Evolutionary conservation across 805 yeast species (phyloP), one percentile per base, ranked within the genome.

Genomic region (Ogataea pilisensis): DNA sequence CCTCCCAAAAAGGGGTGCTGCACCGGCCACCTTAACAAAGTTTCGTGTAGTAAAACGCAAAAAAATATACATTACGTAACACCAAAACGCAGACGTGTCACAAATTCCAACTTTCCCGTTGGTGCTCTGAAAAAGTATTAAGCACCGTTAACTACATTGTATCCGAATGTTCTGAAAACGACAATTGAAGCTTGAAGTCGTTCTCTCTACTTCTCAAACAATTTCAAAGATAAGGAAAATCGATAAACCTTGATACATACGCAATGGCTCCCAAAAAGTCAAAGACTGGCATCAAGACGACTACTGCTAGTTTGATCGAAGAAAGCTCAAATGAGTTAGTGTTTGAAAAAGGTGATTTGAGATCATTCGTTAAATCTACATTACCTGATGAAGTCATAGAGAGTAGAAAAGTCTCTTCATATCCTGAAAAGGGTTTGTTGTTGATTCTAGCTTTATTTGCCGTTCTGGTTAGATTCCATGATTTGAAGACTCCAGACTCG

Each of bases 401-500:
- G 5, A 51, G 67, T 36, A 75, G 85, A 55, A 51, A 71, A 2
- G 60, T 64, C n/a, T 50, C 53, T 7, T 44, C 68, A 1, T 9
- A 39, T 3, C 55, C 58, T 24, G 85, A 80, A 50, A 64, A 64
- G 38, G 4, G 66, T 1, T 46, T 70, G n/a, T 46, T 76, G 6
- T 59, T 53, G 2, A 56, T 66, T 13, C 65, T 86, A 39, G 47
- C 56, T 4, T 25, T 49, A 12, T 51, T 80, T 28, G 75, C 95
- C 0, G 46, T 70, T 11, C 53, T 63, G 35, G 74, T 87, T 37
- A 78, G 99, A 51, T 68, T 84, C 39, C 67, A 70, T 49, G 67
- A 73, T 39, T 68, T 93, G 43, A 67, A 74, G 21, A 57, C 66
- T 46, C 99, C 99, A 30, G 65, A 79, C 53, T 78, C 90, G 22